Base-by-base conservation (phyloP, 371 early-diverging fungal genomes). In the Haplosporangium sp. region DNA sequence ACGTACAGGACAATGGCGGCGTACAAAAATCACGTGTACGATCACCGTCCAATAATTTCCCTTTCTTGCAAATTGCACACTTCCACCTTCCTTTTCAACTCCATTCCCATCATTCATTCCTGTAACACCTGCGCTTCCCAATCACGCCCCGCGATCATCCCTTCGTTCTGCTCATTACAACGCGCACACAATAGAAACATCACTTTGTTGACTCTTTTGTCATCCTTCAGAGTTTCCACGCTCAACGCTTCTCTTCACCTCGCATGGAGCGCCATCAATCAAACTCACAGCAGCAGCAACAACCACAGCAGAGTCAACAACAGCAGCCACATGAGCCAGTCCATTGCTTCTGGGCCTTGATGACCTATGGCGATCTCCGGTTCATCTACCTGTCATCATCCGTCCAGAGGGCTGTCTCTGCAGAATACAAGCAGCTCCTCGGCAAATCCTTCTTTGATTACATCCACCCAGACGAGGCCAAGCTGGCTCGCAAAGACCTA, bases 401-500 rank as follows among this genome's bases (percentile, higher is more conserved):
- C 16, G 76, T 84, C 37, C 67, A 69, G 29, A 64, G 77, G 21
- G 72, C 81, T 18, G 75, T 85, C 45, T 69, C 71, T 10, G 64
- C 59, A 48, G 73, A 83, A 38, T 59, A 80, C 42, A 81, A 83
- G 9, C 63, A 81, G 50, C 58, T 88, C 41, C 58, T 87, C 3
- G 73, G 86, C 52, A 67, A 73, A 37, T 85, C 87, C 12, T 76
- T 89, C 59, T 85, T 86, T 41, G 87, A 88, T 47, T 85, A 87
- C 55, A 84, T 89, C 58, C 90, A 88, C 69, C 88, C 87, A n/a
- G 85, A 83, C 46, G 90, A 89, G 65, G 68, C 81, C 13, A 82
- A 79, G 55, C 67, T 84, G 9, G 90, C 90, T 14, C 80, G 83
- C 53, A 67, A 69, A 48, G 90, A 89, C 58, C 66, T 89, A 38